Evolutionary conservation across 2,329 filamentous ascomycete genomes (phyloP).

Genomic region (Colletotrichum liriopes): DNA sequence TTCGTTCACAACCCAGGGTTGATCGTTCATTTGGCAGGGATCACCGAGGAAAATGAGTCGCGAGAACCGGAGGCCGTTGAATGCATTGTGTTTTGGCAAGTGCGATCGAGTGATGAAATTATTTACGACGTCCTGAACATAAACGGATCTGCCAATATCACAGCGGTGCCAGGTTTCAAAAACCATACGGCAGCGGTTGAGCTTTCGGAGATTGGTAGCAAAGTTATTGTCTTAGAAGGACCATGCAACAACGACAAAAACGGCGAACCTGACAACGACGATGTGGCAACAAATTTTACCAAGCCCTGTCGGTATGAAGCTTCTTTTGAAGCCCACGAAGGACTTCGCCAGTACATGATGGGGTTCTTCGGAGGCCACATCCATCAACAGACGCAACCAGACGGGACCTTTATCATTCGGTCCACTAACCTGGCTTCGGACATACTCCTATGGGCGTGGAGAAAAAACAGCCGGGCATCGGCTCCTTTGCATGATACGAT

Average conservation of each 20-base stretch:
- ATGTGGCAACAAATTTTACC: no score
- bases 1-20: not conserved
- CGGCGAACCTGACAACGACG: no score
- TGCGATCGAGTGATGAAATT: not conserved
- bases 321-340: no score
- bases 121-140: not conserved
- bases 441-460: no score
- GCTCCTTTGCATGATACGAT: no score
- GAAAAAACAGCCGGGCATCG: no score
- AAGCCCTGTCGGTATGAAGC: no score
- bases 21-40: conserved; percentile 6
- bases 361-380: no score
- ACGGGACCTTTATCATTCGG: no score
- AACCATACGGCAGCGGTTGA: not conserved
- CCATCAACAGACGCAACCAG: no score
- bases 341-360: no score
- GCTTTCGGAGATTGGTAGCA: not conserved
- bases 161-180: not conserved
- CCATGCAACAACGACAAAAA: not conserved
- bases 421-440: no score
- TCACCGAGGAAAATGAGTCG: not conserved
- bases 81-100: not conserved
- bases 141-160: not conserved
- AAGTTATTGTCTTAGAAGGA: not conserved
- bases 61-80: not conserved